Base-by-base conservation (phyloP, 306 rosid genomes). In the Gynostemma pentaphyllum region DNA sequence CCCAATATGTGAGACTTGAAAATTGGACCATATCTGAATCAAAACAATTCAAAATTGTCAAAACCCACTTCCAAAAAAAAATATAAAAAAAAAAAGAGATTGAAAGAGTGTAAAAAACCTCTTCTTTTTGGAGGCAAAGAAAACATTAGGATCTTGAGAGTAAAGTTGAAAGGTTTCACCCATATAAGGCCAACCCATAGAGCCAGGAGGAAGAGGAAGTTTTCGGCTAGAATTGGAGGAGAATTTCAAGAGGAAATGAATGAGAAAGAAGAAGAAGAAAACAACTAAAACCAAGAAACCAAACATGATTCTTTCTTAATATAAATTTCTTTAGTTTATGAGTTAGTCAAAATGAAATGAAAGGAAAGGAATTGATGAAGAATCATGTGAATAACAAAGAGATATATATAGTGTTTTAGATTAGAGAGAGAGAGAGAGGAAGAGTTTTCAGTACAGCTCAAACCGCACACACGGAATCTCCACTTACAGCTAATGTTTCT, bases 1-100 rank as follows among this genome's bases (percentile, higher is more conserved):
- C 99, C 99, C 73, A 92, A 57, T 78, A 92, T 86, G 90, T 92
- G 95, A 32, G 99, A 80, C 86, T 92, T 92, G 90, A 88, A 92
- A 79, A 92, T 81, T 8, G 95, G 72, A 16, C 99, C 99, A 72
- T 79, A 92, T 85, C 96, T 91, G 47, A 56, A 22, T 9, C 10
- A 21, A 52, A 39, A 32, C 2, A 41, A 9, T n/a, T n/a, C 8
- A 40, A 64, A 9, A 59, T 26, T 19, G 45, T 68, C 63, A 24
- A 49, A 48, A n/a, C 62, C 52, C 56, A 44, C 1, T 40, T 32
- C 15, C 15, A 27, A 18, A 13, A 23, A 64, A 46, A 16, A 2
- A 51, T 24, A 63, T 11, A 23, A 7, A 18, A 41, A 5, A 1
- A 46, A 18, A n/a, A 7, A 37, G 23, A 7, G 45, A 67, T 27